Percentiles rank a stretch among this genome's conserved stretches.
Evolutionary conservation across 306 rosid species (phyloP).

Genomic region (Castanospermum australe): DNA sequence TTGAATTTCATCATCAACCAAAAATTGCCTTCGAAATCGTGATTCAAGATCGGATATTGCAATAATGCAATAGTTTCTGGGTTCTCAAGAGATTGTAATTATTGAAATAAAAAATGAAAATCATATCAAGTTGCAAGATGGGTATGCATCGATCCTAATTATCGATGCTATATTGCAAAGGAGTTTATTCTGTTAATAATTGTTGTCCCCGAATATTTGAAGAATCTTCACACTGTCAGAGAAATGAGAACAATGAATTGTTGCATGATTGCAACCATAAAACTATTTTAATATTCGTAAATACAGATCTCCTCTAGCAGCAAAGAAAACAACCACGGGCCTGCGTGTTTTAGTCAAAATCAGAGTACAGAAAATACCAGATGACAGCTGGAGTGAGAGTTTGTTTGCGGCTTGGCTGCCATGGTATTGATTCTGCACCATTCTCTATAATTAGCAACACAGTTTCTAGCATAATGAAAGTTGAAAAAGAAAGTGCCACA

Average conservation of each 20-base stretch:
- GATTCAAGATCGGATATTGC: background rate
- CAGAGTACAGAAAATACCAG: background rate
- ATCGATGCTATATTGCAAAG: background rate
- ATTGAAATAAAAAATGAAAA: background rate
- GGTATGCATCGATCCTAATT: background rate
- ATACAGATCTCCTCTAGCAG: background rate
- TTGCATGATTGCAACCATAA: background rate
- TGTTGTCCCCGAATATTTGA: background rate
- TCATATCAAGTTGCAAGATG: background rate
- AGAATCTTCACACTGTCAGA: background rate
- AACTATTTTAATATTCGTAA: background rate
- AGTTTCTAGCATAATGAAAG: background rate
- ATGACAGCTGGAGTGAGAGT: too few species aligned
- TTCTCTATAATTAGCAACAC: too few species aligned
- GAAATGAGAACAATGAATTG: background rate
- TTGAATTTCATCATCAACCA: background rate
- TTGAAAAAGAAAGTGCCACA: background rate
- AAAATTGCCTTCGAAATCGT: background rate
- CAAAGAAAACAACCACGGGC: background rate
- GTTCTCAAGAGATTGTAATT: background rate
- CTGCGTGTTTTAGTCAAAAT: constrained; percentile 5
- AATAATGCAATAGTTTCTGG: background rate
- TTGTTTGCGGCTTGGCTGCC: too few species aligned
- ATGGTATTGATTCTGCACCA: too few species aligned
- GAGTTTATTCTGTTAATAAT: background rate